Conservation (phyloP, 1,139 yeast species). For the Kluyveromyces sp. region DNA sequence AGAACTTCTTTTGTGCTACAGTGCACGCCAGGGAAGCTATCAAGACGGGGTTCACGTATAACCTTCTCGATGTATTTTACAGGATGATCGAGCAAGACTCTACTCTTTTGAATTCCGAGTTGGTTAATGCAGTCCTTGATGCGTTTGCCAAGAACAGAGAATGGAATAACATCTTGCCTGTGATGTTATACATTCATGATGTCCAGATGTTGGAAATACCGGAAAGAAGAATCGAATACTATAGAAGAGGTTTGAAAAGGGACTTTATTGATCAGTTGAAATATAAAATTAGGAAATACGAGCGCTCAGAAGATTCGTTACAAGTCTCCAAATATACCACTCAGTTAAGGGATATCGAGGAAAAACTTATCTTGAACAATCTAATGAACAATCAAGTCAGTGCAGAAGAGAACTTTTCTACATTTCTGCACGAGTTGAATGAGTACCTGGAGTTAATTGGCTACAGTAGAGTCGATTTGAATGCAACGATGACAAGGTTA, state of each 20-base stretch:
- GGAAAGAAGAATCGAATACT: constrained; percentile 8
- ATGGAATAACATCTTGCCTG: constrained; percentile 19
- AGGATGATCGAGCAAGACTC: constrained; percentile 20
- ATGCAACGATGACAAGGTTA: neutral
- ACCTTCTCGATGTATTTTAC: constrained; percentile 14
- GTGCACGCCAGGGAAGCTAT: constrained; percentile 9
- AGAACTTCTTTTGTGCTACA: neutral
- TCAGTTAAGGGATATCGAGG: neutral
- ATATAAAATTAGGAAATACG: neutral
- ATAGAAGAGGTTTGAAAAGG: constrained; percentile 17
- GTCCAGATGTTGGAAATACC: constrained; percentile 14
- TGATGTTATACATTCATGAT: constrained; percentile 14
- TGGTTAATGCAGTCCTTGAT: constrained; percentile 16
- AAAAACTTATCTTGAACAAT: neutral
- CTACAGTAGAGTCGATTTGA: neutral
- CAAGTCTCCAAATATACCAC: neutral
- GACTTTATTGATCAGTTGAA: neutral
- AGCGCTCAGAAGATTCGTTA: neutral
- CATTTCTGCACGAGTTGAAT: neutral
- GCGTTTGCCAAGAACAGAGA: constrained; percentile 19
- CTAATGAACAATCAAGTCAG: neutral
- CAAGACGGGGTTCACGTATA: constrained; percentile 12
- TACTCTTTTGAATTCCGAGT: constrained; percentile 14
- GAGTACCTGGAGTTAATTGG: constrained; percentile 1
- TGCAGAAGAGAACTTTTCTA: neutral